These are phyloP conservation scores for Obelidium mucronatum DNA, from an alignment of 192 early-diverging fungal species.

Conservation along the genomic window DNA sequence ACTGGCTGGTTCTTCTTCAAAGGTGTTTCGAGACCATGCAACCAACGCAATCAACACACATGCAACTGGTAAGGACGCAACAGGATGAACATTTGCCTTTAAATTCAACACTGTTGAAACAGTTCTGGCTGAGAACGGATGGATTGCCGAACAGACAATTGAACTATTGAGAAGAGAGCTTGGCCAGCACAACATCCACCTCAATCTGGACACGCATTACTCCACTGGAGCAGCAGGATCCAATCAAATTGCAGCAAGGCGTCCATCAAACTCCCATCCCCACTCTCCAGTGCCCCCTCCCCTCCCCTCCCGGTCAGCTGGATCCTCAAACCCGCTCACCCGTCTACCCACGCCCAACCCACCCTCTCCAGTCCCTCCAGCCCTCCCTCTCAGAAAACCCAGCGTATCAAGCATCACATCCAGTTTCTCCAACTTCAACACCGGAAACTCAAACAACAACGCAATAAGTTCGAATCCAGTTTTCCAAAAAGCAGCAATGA, in stretches of 20 bases:
- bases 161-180: neutral
- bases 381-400: conserved; percentile 5
- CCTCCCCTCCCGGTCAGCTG: neutral
- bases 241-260: neutral
- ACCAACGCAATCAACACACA: conserved; percentile 6
- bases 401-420: neutral
- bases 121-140: conserved; percentile 6
- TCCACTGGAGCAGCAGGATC: neutral
- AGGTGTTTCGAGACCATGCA: conserved; percentile 13
- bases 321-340: neutral
- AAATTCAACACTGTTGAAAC: neutral
- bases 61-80: neutral
- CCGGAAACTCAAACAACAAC: neutral
- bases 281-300: neutral
- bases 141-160: conserved; percentile 22
- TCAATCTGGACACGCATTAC: conserved; percentile 15
- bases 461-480: conserved; percentile 2
- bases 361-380: neutral
- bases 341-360: neutral
- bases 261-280: neutral
- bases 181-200: conserved; percentile 4
- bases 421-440: neutral
- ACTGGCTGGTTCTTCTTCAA: neutral
- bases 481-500: conserved; percentile 16
- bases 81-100: neutral